phyloP scores from a whole-genome alignment of 2,329 filamentous ascomycete genomes.

The Pezizomycotina sp. region DNA sequence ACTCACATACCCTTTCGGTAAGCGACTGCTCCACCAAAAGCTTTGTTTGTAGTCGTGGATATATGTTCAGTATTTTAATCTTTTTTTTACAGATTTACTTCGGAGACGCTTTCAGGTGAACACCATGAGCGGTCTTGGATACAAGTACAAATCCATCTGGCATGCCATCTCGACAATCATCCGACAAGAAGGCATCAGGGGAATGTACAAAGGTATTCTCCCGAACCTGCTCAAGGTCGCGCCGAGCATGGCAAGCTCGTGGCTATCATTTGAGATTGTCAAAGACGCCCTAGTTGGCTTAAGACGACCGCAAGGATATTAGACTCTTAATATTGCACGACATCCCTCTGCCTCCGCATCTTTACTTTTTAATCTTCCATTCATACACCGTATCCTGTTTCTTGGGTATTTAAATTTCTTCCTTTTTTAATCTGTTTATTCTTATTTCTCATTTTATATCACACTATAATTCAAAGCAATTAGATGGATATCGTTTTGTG shows the following conservation, averaged over 20 bases:
- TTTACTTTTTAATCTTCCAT: too few species aligned
- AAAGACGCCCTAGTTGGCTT: constrained; percentile 65
- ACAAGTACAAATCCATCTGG: constrained; percentile 74
- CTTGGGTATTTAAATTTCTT: too few species aligned
- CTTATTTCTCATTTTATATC: too few species aligned
- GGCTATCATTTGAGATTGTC: constrained; percentile 91
- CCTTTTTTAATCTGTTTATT: too few species aligned
- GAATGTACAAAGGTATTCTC: constrained; percentile 88
- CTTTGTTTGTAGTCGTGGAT: constrained; percentile 7
- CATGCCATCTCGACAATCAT: constrained; percentile 74
- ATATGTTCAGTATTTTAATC: constrained; percentile 6
- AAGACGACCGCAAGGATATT: constrained; percentile 30
- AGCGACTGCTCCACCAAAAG: constrained; percentile 30
- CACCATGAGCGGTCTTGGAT: constrained; percentile 96
- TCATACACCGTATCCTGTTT: too few species aligned
- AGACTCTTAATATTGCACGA: constrained; percentile 3
- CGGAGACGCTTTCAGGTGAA: constrained; percentile 95
- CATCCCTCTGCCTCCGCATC: not conserved
- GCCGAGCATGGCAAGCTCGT: constrained; percentile 95
- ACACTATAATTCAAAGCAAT: too few species aligned
- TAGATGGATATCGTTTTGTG: too few species aligned
- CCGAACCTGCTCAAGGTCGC: constrained; percentile 94
- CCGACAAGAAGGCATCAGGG: constrained; percentile 62
- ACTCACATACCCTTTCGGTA: constrained; percentile 89
- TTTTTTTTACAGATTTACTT: constrained; percentile 40